Evolutionary conservation across 306 rosid species (phyloP).

Genomic region (Trifolium dubium): DNA sequence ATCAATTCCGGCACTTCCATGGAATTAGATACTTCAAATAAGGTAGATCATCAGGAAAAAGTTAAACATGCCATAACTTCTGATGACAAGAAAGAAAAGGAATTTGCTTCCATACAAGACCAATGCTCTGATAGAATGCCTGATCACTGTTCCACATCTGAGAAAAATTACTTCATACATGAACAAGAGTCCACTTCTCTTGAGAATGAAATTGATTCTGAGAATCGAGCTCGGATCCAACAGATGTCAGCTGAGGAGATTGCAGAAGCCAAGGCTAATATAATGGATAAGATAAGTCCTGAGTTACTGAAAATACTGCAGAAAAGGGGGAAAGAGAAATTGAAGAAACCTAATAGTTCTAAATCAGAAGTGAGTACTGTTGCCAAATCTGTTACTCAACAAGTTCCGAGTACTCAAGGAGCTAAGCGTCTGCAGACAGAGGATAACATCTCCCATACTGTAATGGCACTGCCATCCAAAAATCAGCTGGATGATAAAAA

Average conservation of each 20-base stretch:
- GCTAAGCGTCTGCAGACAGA: constrained; percentile 38
- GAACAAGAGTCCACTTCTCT: constrained; percentile 52
- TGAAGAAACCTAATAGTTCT: constrained; percentile 47
- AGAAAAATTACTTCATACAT: constrained; percentile 37
- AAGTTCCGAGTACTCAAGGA: constrained; percentile 44
- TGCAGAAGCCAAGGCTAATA: constrained; percentile 72
- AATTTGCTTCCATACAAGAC: constrained; percentile 24
- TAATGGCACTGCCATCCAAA: constrained; percentile 37
- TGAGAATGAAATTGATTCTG: constrained; percentile 74
- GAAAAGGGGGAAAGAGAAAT: constrained; percentile 71
- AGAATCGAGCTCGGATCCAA: constrained; percentile 65
- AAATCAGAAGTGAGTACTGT: constrained; percentile 44
- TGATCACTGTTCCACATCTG: constrained; percentile 33
- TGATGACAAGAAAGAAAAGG: constrained; percentile 37
- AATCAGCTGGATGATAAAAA: constrained; percentile 43
- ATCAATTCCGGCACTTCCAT: constrained; percentile 32
- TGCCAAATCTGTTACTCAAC: constrained; percentile 40
- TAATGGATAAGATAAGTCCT: constrained; percentile 77
- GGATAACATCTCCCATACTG: constrained; percentile 36
- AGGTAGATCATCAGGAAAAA: constrained; percentile 34
- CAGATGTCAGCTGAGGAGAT: constrained; percentile 80
- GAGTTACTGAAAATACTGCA: constrained; percentile 58
- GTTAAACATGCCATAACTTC: constrained; percentile 15
- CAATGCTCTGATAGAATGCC: constrained; percentile 24
- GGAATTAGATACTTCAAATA: constrained; percentile 49